Conservation (phyloP, 208 protist genomes). For the Lotmaria passim region DNA sequence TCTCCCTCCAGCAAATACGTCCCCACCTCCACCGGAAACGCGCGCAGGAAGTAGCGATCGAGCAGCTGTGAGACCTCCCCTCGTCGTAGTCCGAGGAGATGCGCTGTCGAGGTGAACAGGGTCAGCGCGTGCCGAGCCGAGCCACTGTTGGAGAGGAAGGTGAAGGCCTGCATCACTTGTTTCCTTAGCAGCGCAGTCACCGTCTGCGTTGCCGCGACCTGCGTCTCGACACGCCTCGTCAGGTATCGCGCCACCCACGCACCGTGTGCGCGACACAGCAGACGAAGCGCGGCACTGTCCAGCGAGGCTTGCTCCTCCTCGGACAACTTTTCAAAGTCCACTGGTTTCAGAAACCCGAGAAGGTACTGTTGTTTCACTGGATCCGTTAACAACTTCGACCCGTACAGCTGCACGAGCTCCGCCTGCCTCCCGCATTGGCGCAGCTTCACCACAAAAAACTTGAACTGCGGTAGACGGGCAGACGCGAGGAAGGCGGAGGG, state of each 20-base stretch:
- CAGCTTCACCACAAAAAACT: slow-evolving; percentile 1
- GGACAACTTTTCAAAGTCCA: slow-evolving; percentile 13
- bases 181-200: slow-evolving; percentile 3
- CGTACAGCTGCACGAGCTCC: slow-evolving; percentile 16
- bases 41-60: slow-evolving; percentile 4
- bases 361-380: slow-evolving; percentile 15
- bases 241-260: slow-evolving; percentile 10
- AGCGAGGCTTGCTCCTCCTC: slow-evolving; percentile 17
- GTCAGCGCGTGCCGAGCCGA: not conserved
- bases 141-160: slow-evolving; percentile 5
- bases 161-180: slow-evolving; percentile 11
- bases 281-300: not conserved
- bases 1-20: slow-evolving; percentile 20
- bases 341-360: slow-evolving; percentile 3
- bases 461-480: slow-evolving; percentile 9
- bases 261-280: slow-evolving; percentile 12
- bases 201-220: not conserved
- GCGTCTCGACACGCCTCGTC: slow-evolving; percentile 2
- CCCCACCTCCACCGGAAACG: slow-evolving; percentile 21
- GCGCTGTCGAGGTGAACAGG: slow-evolving; percentile 20
- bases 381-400: not conserved
- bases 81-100: not conserved
- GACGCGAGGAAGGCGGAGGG: not conserved
- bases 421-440: not conserved
- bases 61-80: not conserved